Evolutionary conservation across 805 yeast species (phyloP), one percentile per base, ranked within the genome.

Genomic region (Zygosaccharomyces siamensis): DNA sequence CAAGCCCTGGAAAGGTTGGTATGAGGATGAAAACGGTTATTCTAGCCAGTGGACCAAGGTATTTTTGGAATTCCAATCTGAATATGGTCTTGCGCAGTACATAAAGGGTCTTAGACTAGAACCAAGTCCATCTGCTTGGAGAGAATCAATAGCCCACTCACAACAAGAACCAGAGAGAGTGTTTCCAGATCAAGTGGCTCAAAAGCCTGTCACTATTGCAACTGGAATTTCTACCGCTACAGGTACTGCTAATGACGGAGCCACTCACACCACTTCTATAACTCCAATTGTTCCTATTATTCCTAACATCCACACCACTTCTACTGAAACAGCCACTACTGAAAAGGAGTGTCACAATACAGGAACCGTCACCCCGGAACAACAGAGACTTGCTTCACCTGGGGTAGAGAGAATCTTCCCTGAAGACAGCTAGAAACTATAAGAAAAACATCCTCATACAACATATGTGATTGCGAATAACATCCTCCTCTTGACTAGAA

Each of bases 1-100:
- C 11, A 83, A 83, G 57, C 87, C 87, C 0, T 79, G 86, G 83
- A 70, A 51, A 43, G 44, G 43, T 12, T 52, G 57, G 56, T 28
- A 52, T 7, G 39, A 38, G 26, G 36, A 48, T n/a, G 40, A 14
- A 20, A 38, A 45, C 21, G 46, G 46, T 18, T 58, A 57, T 30
- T 33, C 46, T 2, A 46, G 51, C 14, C 48, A 38, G 12, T 61
- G 63, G 63, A 48, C 51, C 35, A 40, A 46, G 7, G 44, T 53
- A 4, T 58, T 55, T 43, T 18, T 44, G 12, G 56, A 53, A 4
- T 59, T 59, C 27, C 49, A 55, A 31, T 32, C 36, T 18, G 52
- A 48, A 23, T 50, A 43, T 23, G 48, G 47, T n/a, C 40, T 53
- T 24, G 30, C 43, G 5, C 27, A 32, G 16, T 46, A 45, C 40